These are phyloP conservation scores for Emergomyces orientalis DNA, from an alignment of 2,329 filamentous ascomycete genomes.

Conservation along the genomic window DNA sequence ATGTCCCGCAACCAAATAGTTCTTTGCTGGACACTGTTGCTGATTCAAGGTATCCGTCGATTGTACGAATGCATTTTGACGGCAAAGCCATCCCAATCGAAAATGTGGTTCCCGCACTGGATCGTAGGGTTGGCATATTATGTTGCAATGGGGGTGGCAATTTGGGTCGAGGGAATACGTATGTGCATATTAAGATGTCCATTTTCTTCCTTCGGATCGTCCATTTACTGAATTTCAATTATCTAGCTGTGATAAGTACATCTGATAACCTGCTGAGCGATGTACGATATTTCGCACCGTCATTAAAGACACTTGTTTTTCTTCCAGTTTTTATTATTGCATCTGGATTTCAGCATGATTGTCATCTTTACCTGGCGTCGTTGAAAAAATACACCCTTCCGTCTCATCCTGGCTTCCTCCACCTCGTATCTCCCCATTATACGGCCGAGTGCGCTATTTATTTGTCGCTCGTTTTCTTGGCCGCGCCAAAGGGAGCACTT, in stretches of 20 bases:
- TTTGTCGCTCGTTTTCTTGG: slow-evolving; percentile 61
- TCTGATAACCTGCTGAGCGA: slow-evolving; percentile 18
- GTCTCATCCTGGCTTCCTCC: slow-evolving; percentile 58
- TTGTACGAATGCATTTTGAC: slow-evolving; percentile 65
- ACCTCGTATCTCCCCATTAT: slow-evolving; percentile 80
- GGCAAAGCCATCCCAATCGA: slow-evolving; percentile 57
- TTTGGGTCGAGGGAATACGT: slow-evolving; percentile 81
- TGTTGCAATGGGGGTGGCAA: slow-evolving; percentile 56
- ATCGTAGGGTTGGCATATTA: slow-evolving; percentile 71
- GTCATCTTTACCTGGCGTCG: slow-evolving; percentile 59
- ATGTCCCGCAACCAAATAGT: slow-evolving; percentile 55
- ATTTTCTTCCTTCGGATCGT: slow-evolving; percentile 1
- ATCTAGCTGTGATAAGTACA: slow-evolving; percentile 12
- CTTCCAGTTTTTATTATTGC: slow-evolving; percentile 58
- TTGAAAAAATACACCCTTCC: slow-evolving; percentile 79
- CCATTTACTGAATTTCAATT: slow-evolving; percentile 6
- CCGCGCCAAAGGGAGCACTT: slow-evolving; percentile 56
- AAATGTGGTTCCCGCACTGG: slow-evolving; percentile 84
- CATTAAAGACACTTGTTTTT: slow-evolving; percentile 46
- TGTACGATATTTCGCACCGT: slow-evolving; percentile 33
- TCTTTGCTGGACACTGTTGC: slow-evolving; percentile 62
- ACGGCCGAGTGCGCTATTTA: slow-evolving; percentile 82
- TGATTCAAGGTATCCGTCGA: slow-evolving; percentile 63
- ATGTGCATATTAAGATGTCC: slow-evolving; percentile 24
- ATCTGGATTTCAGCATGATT: slow-evolving; percentile 64